Base-by-base conservation (phyloP, 306 rosid genomes). In the Cicer bijugum region DNA sequence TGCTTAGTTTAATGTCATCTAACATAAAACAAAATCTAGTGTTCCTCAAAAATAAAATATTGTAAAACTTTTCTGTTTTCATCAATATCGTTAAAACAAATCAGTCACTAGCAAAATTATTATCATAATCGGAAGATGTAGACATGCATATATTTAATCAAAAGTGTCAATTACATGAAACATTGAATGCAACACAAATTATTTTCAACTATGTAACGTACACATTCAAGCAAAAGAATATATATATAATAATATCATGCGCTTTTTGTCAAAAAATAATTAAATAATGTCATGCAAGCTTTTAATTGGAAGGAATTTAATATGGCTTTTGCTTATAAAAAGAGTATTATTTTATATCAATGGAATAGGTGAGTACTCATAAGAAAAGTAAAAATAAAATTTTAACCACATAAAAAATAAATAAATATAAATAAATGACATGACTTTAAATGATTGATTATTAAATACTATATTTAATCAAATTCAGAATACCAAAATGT, bases 191-290 rank as follows among this genome's bases (percentile, higher is more conserved):
- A 47, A 67, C 58, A 23, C 8, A 47, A 67, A 17, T n/a, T 12
- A 35, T 47, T 8, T 23, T 73, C 48, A 60, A 73, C 12, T 28
- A 74, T 15, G 76, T 19, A 71, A 42, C 35, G 44, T 57, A 44
- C 45, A 72, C 28, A 16, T 12, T 45, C 1, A 9, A 9, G 3
- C 4, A 16, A 71, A 53, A 39, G 0, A 53, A 40, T 40, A 64
- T 17, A 47, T 17, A 47, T 47, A 53, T 44, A 23, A 23, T 2
- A 23, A 23, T 23, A 3, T 23, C 33, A 23, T 23, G 33, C 33
- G 17, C 17, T 16, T 16, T 0, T 16, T 16, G n/a, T 16, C 17
- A 16, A 16, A 16, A 16, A 16, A 16, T 16, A 16, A 16, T 16
- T 16, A 16, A 16, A 16, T 16, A 16, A 16, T 16, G 17, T 16